Percentiles rank a stretch among this genome's conserved stretches.
Evolutionary conservation across 2,329 filamentous ascomycete genomes (phyloP).

Genomic region (Beauveria australis): DNA sequence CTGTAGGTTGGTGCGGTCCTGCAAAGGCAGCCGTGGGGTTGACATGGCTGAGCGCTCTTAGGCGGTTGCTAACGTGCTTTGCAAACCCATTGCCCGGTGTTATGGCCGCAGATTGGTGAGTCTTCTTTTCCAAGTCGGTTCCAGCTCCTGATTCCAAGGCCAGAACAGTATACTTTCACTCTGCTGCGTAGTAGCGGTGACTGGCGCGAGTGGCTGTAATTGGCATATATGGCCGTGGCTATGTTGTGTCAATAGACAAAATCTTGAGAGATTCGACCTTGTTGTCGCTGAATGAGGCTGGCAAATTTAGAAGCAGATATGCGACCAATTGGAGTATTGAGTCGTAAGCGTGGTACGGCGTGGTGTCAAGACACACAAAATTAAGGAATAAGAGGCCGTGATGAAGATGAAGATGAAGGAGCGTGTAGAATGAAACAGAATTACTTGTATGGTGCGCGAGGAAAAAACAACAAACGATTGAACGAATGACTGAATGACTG

Average conservation of each 20-base stretch:
- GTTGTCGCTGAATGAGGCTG: not conserved
- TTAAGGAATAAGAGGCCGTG: conserved; percentile 13
- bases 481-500: conserved; percentile 7
- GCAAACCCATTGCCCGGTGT: not conserved
- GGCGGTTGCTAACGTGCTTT: not conserved
- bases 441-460: not conserved
- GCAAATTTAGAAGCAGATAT: too few species aligned
- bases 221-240: too few species aligned
- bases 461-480: not conserved
- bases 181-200: not conserved
- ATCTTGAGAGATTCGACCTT: not conserved
- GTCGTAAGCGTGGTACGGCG: not conserved
- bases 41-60: conserved; percentile 10
- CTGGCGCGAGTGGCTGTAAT: not conserved
- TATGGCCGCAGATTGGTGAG: not conserved
- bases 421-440: not conserved
- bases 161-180: not conserved
- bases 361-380: not conserved
- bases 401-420: conserved; percentile 2
- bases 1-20: conserved; percentile 10
- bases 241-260: not conserved
- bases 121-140: not conserved
- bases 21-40: not conserved
- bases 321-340: not conserved
- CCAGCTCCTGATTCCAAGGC: not conserved